Evolutionary conservation across 306 rosid species (phyloP), one percentile per base, ranked within the genome.

Genomic region (Ziziphus jujuba): DNA sequence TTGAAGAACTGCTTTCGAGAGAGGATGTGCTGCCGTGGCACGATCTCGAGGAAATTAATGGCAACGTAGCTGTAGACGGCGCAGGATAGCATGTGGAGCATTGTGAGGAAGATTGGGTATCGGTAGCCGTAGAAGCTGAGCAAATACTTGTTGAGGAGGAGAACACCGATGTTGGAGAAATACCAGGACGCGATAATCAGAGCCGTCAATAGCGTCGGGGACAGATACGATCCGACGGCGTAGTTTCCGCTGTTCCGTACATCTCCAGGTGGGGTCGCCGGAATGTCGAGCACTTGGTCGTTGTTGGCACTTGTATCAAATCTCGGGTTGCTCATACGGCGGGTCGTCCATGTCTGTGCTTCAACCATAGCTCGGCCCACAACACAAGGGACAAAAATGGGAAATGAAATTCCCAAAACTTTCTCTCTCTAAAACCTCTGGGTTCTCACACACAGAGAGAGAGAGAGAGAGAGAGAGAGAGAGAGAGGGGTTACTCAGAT

Each of bases 61-160:
- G 96, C 76, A 8, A 67, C 43, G 67, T 82, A 88, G 77, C 91
- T 84, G 79, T 84, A 87, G n/a, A 76, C 72, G 21, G 97, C 70
- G 69, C 97, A 90, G 52, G 96, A 79, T n/a, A 90, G 44, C 98
- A 92, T 92, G 81, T 92, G 98, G 52, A 90, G 92, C 93, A 90
- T 87, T 16, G 98, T 92, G 45, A 92, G 93, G 75, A 92, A 92
- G 75, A 92, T 90, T 0, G 98, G 98, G 81, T 67, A 92, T 7
- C 91, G 84, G 77, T 52, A 92, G 44, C 93, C 98, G 50, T 90
- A 80, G 90, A 73, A 74, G 80, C 97, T 90, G 61, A 92, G 93
- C 40, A 92, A 93, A 66, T 90, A 92, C 77, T 92, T 90, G 93
- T 92, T 92, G 2, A 92, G 91, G 16, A 92, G 86, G 48, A 92